These are phyloP conservation scores for Colletotrichum filicis DNA, from an alignment of 2,329 filamentous ascomycete genomes.

Conservation along the genomic window DNA sequence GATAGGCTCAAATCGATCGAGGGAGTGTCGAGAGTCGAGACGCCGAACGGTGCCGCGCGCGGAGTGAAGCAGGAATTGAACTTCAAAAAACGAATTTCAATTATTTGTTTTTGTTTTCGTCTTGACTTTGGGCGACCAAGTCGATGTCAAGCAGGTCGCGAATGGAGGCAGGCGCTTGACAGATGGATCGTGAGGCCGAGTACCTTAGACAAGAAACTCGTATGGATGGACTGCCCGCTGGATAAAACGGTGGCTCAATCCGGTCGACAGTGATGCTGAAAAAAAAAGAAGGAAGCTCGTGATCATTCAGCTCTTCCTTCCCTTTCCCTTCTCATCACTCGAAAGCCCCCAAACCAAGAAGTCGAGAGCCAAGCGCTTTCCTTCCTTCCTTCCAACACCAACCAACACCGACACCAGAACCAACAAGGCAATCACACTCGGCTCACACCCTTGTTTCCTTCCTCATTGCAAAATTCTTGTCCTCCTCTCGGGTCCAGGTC, in stretches of 20 bases:
- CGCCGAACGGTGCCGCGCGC: conserved; percentile 31
- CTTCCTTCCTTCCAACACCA: background rate
- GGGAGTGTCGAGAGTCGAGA: conserved; percentile 26
- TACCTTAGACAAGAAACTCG: background rate
- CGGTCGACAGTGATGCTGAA: background rate
- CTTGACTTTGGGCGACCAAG: background rate
- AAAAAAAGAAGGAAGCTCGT: background rate
- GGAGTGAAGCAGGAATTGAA: conserved; percentile 24
- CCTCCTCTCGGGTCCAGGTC: background rate
- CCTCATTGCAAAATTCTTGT: background rate
- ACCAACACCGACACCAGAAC: background rate
- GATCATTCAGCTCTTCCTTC: background rate
- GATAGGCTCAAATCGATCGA: conserved; percentile 24
- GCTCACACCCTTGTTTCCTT: background rate
- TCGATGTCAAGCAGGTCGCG: background rate
- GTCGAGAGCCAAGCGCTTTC: conserved; percentile 21
- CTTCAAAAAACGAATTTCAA: background rate
- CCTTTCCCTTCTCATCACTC: background rate
- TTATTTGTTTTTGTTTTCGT: background rate
- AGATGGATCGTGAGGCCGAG: background rate
- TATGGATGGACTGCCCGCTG: too few species aligned
- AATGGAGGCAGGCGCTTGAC: conserved; percentile 1
- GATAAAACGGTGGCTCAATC: conserved; percentile 5
- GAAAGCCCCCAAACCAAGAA: background rate
- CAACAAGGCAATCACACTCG: background rate